Evolutionary conservation across 176 grass and related monocot species (phyloP).

Genomic region (Luzula sylvatica): DNA sequence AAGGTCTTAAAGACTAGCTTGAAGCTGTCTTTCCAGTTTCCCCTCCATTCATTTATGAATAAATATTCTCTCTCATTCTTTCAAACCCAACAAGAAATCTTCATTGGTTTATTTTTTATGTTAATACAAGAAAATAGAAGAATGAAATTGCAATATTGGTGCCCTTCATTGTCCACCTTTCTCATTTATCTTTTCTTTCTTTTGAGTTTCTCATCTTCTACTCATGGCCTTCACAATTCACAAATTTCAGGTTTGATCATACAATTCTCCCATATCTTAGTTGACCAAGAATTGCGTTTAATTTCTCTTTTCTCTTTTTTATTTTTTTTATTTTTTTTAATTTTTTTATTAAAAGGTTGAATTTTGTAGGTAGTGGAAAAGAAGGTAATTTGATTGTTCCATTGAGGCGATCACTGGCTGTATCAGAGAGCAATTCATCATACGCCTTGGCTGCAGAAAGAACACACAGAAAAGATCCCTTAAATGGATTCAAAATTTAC

Average conservation of each 20-base stretch:
- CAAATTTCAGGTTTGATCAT: conserved; percentile 16
- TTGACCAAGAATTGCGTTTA: neutral
- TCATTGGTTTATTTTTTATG: conserved; percentile 5
- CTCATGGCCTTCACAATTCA: conserved; percentile 13
- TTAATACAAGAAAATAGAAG: neutral
- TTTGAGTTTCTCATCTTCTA: neutral
- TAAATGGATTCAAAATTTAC: conserved; percentile 52
- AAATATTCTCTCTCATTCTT: neutral
- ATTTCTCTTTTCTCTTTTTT: neutral
- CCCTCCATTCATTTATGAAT: too few species aligned
- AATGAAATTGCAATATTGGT: conserved; percentile 12
- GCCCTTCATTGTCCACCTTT: conserved; percentile 4
- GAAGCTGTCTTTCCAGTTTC: too few species aligned
- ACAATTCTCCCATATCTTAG: neutral
- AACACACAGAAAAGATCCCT: conserved; percentile 70
- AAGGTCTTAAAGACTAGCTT: too few species aligned
- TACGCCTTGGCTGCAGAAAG: conserved; percentile 50
- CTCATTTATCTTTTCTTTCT: conserved; percentile 1
- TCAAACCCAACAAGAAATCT: neutral
- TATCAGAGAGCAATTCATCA: conserved; percentile 22
- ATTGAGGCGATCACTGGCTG: conserved; percentile 1
- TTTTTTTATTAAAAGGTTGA: neutral
- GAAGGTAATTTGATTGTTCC: neutral
- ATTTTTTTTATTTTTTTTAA: neutral
- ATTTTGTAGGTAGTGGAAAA: neutral